Conservation (phyloP, 108 stramenopile species). For the Schizochytrium sp. region DNA sequence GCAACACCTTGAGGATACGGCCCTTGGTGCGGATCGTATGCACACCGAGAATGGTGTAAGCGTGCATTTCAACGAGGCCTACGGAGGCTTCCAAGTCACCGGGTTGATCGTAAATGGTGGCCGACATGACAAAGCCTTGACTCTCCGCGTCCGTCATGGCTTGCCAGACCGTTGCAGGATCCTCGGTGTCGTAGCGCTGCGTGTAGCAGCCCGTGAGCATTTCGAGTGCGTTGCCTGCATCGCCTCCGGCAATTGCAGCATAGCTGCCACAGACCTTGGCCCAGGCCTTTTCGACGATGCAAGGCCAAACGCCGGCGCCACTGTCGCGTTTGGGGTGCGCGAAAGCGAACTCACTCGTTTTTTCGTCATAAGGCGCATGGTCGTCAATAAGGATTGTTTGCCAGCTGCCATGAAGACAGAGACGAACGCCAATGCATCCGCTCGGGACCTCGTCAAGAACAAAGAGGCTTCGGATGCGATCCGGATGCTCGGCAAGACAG, state of each 20-base stretch:
- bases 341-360: no score
- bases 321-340: not conserved
- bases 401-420: conserved; percentile 8
- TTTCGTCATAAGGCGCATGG: not conserved
- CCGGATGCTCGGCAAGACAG: conserved; percentile 11
- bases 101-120: not conserved
- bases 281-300: conserved; percentile 14
- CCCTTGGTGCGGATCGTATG: not conserved
- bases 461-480: not conserved
- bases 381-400: conserved; percentile 17
- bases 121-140: not conserved
- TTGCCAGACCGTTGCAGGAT: not conserved
- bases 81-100: not conserved
- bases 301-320: conserved; percentile 2
- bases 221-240: not conserved
- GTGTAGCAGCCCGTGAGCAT: conserved; percentile 10
- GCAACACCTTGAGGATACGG: not conserved
- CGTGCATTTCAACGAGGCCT: conserved; percentile 14
- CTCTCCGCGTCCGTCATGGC: not conserved
- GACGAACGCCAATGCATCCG: not conserved
- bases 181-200: not conserved
- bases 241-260: not conserved
- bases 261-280: conserved; percentile 18
- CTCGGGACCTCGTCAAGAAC: not conserved
- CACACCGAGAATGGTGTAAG: conserved; percentile 7